These are phyloP conservation scores for Breviolum minutum DNA, from an alignment of 73 alveolate species.

Conservation along the genomic window DNA sequence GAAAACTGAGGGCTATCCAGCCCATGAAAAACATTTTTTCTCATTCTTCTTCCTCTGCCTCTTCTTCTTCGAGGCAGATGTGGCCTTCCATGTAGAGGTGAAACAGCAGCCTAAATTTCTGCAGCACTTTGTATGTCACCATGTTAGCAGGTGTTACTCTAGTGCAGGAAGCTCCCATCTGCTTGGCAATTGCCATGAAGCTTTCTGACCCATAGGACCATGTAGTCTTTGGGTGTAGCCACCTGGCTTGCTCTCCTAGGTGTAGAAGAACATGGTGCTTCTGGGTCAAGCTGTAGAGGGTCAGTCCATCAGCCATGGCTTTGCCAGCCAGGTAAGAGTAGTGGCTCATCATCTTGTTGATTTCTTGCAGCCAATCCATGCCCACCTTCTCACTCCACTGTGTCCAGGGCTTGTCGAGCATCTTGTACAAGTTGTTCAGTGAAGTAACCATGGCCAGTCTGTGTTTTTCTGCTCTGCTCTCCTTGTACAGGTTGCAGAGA, in stretches of 20 bases:
- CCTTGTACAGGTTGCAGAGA: background rate
- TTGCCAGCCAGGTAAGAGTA: background rate
- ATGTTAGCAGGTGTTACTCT: background rate
- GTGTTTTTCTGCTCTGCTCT: background rate
- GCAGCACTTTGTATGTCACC: background rate
- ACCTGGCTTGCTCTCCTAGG: background rate
- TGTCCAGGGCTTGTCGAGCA: background rate
- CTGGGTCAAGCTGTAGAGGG: background rate
- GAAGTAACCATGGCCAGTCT: background rate
- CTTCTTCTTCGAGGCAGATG: background rate
- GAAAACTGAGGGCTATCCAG: background rate
- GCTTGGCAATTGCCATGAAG: background rate
- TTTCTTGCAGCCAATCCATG: background rate
- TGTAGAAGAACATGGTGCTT: background rate
- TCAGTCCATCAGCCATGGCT: background rate
- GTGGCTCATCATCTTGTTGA: background rate
- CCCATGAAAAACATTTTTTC: background rate
- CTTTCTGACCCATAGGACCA: background rate
- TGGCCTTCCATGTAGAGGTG: background rate
- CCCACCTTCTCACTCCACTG: background rate
- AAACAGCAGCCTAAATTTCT: background rate
- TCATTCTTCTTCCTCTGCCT: background rate
- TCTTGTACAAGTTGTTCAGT: background rate
- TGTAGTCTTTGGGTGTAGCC: background rate
- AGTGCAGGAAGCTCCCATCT: background rate